These are phyloP conservation scores for Chamaecrista fasciculata DNA, from an alignment of 306 rosid genomes.

Conservation along the genomic window DNA sequence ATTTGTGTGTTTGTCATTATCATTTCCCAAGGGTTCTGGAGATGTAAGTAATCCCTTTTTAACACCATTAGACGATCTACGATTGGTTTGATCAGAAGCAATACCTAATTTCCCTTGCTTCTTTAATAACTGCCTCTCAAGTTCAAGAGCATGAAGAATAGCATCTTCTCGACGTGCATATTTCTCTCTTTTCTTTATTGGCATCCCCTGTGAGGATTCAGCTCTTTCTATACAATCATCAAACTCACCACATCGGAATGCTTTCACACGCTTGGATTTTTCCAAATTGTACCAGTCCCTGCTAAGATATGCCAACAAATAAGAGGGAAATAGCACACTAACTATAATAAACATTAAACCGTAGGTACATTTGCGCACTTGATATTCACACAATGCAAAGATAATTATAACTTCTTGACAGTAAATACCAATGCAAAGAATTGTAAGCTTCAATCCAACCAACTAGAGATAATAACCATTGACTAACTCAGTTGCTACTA, in stretches of 20 bases:
- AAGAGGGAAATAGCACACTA: background rate
- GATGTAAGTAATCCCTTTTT: slow-evolving; percentile 38
- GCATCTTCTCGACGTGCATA: slow-evolving; percentile 99
- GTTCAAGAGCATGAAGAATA: slow-evolving; percentile 91
- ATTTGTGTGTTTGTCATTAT: slow-evolving; percentile 21
- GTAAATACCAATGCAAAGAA: background rate
- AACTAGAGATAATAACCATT: background rate
- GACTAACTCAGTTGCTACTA: background rate
- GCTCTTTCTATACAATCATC: slow-evolving; percentile 95
- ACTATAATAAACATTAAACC: background rate
- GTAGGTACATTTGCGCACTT: background rate
- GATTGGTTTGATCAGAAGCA: slow-evolving; percentile 40
- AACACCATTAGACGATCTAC: slow-evolving; percentile 39
- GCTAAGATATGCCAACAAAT: slow-evolving; percentile 33
- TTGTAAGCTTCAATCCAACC: background rate
- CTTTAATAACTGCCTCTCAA: slow-evolving; percentile 67
- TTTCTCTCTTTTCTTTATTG: slow-evolving; percentile 91
- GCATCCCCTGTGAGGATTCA: slow-evolving; percentile 84
- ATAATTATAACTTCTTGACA: background rate
- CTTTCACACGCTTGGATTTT: slow-evolving; percentile 94
- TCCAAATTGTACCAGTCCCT: slow-evolving; percentile 99
- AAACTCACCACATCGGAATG: slow-evolving; percentile 93
- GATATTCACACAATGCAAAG: background rate
- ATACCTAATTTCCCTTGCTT: slow-evolving; percentile 59
- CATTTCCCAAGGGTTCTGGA: slow-evolving; percentile 43